phyloP scores from a whole-genome alignment of 2,329 filamentous ascomycete species.

The Nectriaceae sp. region DNA sequence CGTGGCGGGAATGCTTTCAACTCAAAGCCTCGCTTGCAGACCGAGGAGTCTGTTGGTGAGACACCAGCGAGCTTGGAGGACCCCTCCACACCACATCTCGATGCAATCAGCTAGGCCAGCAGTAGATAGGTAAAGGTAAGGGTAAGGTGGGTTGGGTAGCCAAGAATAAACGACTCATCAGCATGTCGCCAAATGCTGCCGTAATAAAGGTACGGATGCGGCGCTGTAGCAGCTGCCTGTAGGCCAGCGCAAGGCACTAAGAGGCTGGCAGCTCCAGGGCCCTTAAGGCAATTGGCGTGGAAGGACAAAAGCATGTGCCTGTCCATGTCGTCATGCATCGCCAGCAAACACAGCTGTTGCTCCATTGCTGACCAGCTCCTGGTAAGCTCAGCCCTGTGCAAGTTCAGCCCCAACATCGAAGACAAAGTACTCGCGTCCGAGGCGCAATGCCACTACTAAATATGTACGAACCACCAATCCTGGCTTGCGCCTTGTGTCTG shows the following conservation, averaged over 20 bases:
- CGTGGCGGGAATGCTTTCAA: background rate
- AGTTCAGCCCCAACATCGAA: background rate
- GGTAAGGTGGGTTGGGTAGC: background rate
- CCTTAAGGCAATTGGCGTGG: background rate
- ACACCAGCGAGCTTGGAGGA: no score
- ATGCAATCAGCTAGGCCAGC: slow-evolving; percentile 4
- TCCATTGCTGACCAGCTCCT: background rate
- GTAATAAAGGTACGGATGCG: background rate
- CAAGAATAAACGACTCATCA: no score
- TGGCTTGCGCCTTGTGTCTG: background rate
- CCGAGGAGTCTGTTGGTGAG: no score
- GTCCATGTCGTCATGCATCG: background rate
- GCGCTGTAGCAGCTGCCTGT: background rate
- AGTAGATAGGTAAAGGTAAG: no score
- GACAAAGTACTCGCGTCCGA: background rate
- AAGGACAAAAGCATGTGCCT: background rate
- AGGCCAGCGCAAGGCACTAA: background rate
- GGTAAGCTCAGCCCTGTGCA: slow-evolving; percentile 2
- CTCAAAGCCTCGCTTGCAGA: no score
- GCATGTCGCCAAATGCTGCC: no score
- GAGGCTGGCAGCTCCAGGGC: background rate
- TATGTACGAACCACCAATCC: background rate
- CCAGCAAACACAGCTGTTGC: background rate
- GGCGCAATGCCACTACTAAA: background rate
- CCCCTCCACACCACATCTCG: slow-evolving; percentile 10